A percentile compares a stretch with the other conserved stretches of the same genome.
These are phyloP conservation scores for Epichloe glyceriae DNA, from an alignment of 2,329 filamentous ascomycete species.

Conservation along the genomic window DNA sequence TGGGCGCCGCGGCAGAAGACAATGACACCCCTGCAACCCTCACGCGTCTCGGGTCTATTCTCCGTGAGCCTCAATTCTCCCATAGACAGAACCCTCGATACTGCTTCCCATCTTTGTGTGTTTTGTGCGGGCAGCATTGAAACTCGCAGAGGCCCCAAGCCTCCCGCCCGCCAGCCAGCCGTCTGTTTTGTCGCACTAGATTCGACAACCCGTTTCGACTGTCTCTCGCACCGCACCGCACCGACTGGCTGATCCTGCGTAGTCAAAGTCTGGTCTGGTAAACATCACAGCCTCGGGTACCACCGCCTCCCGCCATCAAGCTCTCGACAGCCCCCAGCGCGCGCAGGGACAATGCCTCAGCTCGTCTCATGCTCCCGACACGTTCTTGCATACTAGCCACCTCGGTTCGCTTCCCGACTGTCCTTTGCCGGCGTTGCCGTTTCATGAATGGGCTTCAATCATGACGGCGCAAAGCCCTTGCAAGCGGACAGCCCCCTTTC, in stretches of 20 bases:
- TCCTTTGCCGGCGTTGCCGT: conserved; percentile 7
- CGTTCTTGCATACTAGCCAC: background rate
- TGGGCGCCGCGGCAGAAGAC: conserved; percentile 16
- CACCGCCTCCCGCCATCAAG: background rate
- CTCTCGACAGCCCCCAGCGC: background rate
- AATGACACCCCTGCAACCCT: conserved; percentile 3
- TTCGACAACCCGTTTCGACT: background rate
- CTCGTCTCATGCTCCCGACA: conserved; percentile 4
- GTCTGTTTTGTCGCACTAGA: background rate
- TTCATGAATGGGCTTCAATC: conserved; percentile 24
- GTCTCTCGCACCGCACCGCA: background rate
- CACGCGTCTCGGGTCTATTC: conserved; percentile 16
- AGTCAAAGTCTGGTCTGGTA: background rate
- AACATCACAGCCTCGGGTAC: background rate
- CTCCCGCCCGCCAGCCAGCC: background rate
- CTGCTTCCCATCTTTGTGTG: background rate
- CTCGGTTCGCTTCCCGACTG: background rate
- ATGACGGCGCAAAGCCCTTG: conserved; percentile 36
- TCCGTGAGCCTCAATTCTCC: conserved; percentile 2
- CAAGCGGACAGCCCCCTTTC: conserved; percentile 38
- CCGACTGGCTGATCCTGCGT: background rate
- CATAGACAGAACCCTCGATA: background rate
- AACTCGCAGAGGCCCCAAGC: background rate
- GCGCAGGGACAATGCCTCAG: conserved; percentile 7
- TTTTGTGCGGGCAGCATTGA: background rate